A percentile compares a stretch with the other conserved stretches of the same genome.
Conservation (phyloP, 2,329 filamentous ascomycete species). For the Penicillium sp. region DNA sequence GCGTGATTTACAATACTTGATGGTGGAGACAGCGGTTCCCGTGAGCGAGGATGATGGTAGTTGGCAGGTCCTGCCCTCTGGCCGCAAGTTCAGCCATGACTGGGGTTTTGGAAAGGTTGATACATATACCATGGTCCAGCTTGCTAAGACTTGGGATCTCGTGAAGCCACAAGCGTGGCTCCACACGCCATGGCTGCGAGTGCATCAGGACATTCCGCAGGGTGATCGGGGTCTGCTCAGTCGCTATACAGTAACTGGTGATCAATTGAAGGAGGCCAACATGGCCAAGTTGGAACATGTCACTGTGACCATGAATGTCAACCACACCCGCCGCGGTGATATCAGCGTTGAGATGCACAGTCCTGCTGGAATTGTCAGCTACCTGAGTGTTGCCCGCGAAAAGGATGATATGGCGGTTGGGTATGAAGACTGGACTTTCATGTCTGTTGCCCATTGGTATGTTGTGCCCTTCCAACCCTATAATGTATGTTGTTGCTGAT, state of each 20-base stretch:
- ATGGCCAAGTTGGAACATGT: slow-evolving; percentile 87
- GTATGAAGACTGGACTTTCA: slow-evolving; percentile 96
- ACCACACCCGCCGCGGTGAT: slow-evolving; percentile 83
- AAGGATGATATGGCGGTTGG: slow-evolving; percentile 66
- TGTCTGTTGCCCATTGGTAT: slow-evolving; percentile 95
- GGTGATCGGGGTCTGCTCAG: slow-evolving; percentile 76
- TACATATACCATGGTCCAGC: slow-evolving; percentile 77
- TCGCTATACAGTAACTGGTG: slow-evolving; percentile 74
- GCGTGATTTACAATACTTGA: slow-evolving; percentile 92
- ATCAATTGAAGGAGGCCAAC: slow-evolving; percentile 80
- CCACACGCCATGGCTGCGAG: slow-evolving; percentile 89
- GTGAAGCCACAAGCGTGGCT: slow-evolving; percentile 97
- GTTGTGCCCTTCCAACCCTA: slow-evolving; percentile 29
- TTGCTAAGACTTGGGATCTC: slow-evolving; percentile 77
- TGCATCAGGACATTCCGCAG: slow-evolving; percentile 81
- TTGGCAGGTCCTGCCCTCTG: slow-evolving; percentile 78
- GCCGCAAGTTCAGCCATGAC: slow-evolving; percentile 86
- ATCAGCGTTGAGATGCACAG: slow-evolving; percentile 88
- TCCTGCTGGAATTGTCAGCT: slow-evolving; percentile 75
- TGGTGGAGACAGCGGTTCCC: slow-evolving; percentile 77
- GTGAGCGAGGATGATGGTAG: slow-evolving; percentile 70
- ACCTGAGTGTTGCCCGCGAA: slow-evolving; percentile 73
- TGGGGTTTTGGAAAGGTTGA: slow-evolving; percentile 97
- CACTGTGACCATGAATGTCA: slow-evolving; percentile 94
- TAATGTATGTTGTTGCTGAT: slow-evolving; percentile 19